Evolutionary conservation across 1,284 basidiomycete genomes (phyloP).

Genomic region (Somion occarium): DNA sequence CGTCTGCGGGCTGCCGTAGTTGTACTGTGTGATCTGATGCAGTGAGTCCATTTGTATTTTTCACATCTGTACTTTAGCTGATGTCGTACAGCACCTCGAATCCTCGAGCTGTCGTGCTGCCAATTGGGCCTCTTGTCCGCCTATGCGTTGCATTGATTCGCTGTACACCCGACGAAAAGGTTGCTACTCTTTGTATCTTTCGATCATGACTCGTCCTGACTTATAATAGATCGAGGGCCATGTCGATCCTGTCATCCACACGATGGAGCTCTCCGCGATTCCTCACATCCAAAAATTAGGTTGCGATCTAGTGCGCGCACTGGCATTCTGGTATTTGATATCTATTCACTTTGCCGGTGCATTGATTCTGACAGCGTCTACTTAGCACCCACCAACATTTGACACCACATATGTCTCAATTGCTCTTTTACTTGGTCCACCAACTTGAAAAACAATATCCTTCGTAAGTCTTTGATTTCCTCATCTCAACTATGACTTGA

Average conservation of each 20-base stretch:
- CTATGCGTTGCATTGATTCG: slow-evolving; percentile 51
- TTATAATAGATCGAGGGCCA: slow-evolving; percentile 40
- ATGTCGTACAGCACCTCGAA: slow-evolving; percentile 43
- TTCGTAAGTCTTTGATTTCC: slow-evolving; percentile 36
- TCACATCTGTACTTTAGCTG: background rate
- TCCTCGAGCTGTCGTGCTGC: slow-evolving; percentile 67
- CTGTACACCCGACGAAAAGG: slow-evolving; percentile 52
- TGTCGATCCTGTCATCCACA: slow-evolving; percentile 43
- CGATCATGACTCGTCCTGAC: no score
- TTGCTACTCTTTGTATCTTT: slow-evolving; percentile 17
- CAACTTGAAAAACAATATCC: slow-evolving; percentile 55
- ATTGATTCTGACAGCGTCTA: background rate
- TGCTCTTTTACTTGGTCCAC: slow-evolving; percentile 47
- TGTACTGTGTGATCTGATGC: slow-evolving; percentile 50
- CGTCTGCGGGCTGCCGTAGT: slow-evolving; percentile 50
- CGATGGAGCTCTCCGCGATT: slow-evolving; percentile 49
- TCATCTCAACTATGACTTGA: no score
- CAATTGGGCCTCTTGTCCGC: slow-evolving; percentile 57
- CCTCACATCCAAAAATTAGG: slow-evolving; percentile 51
- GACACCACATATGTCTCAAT: slow-evolving; percentile 43
- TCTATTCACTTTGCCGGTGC: slow-evolving; percentile 1
- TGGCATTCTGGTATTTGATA: slow-evolving; percentile 45
- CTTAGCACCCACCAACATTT: slow-evolving; percentile 47
- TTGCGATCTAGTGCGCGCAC: slow-evolving; percentile 43
- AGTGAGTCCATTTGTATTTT: slow-evolving; percentile 39